These are phyloP conservation scores for Ceratocystis ficicola DNA, from an alignment of 2,329 filamentous ascomycete species.

Conservation along the genomic window DNA sequence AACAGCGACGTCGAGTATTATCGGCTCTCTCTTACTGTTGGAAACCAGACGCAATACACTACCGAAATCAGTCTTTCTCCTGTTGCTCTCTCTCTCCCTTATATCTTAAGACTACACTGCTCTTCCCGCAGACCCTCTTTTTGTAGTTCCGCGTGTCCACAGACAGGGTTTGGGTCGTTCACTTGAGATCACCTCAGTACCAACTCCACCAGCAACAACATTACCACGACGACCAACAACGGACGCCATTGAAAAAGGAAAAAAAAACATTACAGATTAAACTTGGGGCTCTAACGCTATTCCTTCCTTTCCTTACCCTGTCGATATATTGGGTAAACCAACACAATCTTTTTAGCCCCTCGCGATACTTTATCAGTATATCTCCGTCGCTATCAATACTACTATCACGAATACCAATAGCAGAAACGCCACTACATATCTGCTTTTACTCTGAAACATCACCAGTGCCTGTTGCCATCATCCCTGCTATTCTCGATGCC, in stretches of 20 bases:
- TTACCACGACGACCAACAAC: slow-evolving; percentile 2
- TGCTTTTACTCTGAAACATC: background rate
- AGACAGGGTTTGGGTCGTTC: too few species aligned
- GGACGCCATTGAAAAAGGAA: background rate
- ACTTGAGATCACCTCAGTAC: too few species aligned
- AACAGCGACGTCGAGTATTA: too few species aligned
- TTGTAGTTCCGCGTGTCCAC: background rate
- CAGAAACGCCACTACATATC: too few species aligned
- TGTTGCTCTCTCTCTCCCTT: background rate
- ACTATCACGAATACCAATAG: background rate
- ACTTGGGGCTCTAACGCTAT: background rate
- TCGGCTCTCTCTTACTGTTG: too few species aligned
- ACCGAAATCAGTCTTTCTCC: background rate
- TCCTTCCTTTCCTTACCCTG: background rate
- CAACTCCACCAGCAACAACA: background rate
- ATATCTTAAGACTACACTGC: background rate
- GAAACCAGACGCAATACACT: too few species aligned
- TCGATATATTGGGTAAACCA: background rate
- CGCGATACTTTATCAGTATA: slow-evolving; percentile 2
- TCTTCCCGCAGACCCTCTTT: background rate
- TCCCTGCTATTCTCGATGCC: background rate
- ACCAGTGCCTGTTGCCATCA: background rate
- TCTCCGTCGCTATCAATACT: background rate
- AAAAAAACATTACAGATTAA: background rate
- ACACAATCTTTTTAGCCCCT: background rate